phyloP scores from a whole-genome alignment of 495 filamentous ascomycete genomes.

The Podospora pseudocomata region DNA sequence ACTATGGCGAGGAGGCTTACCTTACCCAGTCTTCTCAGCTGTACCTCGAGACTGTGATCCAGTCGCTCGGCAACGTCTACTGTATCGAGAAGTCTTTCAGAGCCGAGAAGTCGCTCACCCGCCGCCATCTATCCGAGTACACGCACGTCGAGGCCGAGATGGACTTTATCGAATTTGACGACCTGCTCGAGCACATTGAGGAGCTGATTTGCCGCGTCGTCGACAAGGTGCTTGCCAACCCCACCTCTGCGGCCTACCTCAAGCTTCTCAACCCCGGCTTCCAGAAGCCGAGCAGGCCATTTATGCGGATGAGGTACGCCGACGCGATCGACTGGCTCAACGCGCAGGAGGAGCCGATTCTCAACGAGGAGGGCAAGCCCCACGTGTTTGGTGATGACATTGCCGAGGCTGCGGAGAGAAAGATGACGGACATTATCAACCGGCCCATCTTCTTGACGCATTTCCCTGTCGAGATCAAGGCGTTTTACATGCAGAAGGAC shows the following conservation, averaged over 20 bases:
- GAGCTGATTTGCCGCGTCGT: constrained; percentile 84
- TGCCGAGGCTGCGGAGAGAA: constrained; percentile 92
- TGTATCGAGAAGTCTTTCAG: constrained; percentile 99
- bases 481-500: constrained; percentile 99
- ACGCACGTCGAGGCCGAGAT: constrained; percentile 96
- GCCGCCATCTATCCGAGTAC: constrained; percentile 93
- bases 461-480: constrained; percentile 97
- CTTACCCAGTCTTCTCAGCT: constrained; percentile 97
- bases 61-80: constrained; percentile 88
- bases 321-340: constrained; percentile 93
- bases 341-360: constrained; percentile 71
- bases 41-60: constrained; percentile 93
- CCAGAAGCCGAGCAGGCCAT: constrained; percentile 76
- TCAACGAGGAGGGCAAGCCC: constrained; percentile 85
- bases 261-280: constrained; percentile 86
- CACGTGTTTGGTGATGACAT: constrained; percentile 97
- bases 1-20: constrained; percentile 92
- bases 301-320: constrained; percentile 90
- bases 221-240: constrained; percentile 67
- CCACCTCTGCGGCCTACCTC: constrained; percentile 63
- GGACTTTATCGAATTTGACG: constrained; percentile 91
- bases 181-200: constrained; percentile 89
- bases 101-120: constrained; percentile 91
- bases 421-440: constrained; percentile 96
- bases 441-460: constrained; percentile 93